Conservation (phyloP, 805 yeast genomes). For the Wickerhamiella spandovensis region DNA sequence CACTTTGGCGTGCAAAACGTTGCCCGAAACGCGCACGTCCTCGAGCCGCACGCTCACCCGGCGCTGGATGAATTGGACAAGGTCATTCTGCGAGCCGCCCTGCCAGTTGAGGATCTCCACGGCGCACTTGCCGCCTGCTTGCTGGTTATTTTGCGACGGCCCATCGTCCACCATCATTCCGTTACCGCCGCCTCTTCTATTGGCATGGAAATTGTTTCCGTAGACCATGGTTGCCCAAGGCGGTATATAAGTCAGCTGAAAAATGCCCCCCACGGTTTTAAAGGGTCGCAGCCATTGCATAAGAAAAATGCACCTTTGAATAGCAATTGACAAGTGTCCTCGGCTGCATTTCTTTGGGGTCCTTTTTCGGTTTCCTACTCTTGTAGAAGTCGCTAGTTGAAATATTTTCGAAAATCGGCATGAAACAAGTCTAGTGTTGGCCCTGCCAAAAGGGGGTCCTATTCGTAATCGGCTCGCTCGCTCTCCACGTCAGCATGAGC, state of each 20-base stretch:
- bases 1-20: slow-evolving; percentile 48
- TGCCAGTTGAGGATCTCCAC: slow-evolving; percentile 73
- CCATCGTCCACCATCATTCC: slow-evolving; percentile 24
- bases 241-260: background rate
- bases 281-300: too few species aligned
- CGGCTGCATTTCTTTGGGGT: too few species aligned
- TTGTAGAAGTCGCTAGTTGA: too few species aligned
- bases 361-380: too few species aligned
- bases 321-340: too few species aligned
- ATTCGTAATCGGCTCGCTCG: background rate
- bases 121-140: slow-evolving; percentile 22
- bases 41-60: slow-evolving; percentile 45
- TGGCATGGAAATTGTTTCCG: background rate
- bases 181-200: slow-evolving; percentile 11
- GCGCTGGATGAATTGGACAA: slow-evolving; percentile 54
- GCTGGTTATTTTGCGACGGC: background rate
- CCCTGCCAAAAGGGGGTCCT: background rate
- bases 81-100: slow-evolving; percentile 57
- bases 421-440: too few species aligned
- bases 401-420: too few species aligned
- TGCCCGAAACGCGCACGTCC: slow-evolving; percentile 42
- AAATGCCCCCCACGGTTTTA: too few species aligned
- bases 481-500: slow-evolving; percentile 26
- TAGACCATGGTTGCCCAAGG: background rate
- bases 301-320: too few species aligned